These are phyloP conservation scores for Backusella circina DNA, from an alignment of 192 early-diverging fungal species.

Conservation along the genomic window DNA sequence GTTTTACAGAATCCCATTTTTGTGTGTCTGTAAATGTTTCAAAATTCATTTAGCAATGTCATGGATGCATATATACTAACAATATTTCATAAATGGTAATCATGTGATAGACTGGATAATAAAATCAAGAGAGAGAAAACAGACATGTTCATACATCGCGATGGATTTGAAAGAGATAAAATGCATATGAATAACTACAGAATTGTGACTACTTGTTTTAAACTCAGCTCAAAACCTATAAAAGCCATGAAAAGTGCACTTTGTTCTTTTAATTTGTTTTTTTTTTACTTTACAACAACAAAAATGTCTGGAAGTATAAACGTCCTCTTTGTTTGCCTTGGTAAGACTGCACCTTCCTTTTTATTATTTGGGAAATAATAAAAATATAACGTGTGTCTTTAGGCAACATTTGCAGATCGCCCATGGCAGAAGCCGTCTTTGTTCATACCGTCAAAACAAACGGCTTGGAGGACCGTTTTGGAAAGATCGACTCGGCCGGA, in stretches of 20 bases:
- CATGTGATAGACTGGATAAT: too few relatives aligned
- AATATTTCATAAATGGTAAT: too few relatives aligned
- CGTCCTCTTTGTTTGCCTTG: conserved; percentile 11
- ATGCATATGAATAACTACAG: too few relatives aligned
- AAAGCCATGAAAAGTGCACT: background rate
- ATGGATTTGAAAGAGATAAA: too few relatives aligned
- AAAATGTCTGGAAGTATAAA: background rate
- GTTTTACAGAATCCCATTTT: background rate
- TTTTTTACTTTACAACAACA: background rate
- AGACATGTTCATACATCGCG: too few relatives aligned
- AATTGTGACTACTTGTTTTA: background rate
- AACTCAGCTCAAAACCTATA: background rate
- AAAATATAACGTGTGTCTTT: background rate
- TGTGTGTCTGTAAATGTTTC: too few relatives aligned
- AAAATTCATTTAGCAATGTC: background rate
- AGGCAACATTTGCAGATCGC: conserved; percentile 47
- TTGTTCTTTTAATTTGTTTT: background rate
- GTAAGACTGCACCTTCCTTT: background rate
- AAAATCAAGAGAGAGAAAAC: too few relatives aligned
- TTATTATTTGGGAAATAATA: background rate
- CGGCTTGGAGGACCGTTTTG: conserved; percentile 52
- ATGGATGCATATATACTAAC: too few relatives aligned
- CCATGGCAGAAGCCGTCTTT: conserved; percentile 97
- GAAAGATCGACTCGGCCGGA: conserved; percentile 79
- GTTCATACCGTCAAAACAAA: conserved; percentile 59